Evolutionary conservation across 192 early-diverging fungal genomes (phyloP), one percentile per base, ranked within the genome.

Genomic region (Podila minutissima): DNA sequence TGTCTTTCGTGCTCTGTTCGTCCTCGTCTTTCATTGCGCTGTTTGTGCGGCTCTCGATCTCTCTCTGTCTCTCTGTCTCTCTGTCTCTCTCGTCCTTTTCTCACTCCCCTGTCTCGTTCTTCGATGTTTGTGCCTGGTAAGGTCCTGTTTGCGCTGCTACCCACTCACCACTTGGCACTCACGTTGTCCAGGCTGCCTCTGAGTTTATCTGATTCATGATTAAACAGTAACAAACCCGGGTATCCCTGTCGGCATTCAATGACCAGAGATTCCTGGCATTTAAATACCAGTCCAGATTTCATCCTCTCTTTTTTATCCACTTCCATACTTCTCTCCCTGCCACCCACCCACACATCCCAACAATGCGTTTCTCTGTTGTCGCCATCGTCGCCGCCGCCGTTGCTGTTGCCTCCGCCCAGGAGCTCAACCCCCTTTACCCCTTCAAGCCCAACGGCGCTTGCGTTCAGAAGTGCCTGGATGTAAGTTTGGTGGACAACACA

Each of bases 341-440:
- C 33, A 51, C 55, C 37, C 10, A 49, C 24, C 68, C 29, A 32
- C 26, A 24, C 29, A 31, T 19, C 15, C 5, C 10, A 26, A 51
- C 22, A 22, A 67, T 69, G 64, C 60, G 49, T 20, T 69, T 64
- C 50, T 59, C 41, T 24, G 13, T 50, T 35, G 7, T 28, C n/a
- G 22, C 31, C 41, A 49, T 60, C 41, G 61, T 61, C 58, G 74
- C 68, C 55, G n/a, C 67, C 28, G 58, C 70, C 24, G 46, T 51
- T 38, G 74, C 74, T 60, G 68, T 70, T 63, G 67, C 57, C 61
- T 65, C 38, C 63, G 74, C 74, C 28, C 66, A 67, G 53, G 28
- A 63, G 4, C 50, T 41, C 28, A 12, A 64, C 11, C 53, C 53
- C 22, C 53, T 55, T 5, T 76, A 70, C 63, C 74, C 74, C 41